Conservation (phyloP, 192 early-diverging fungal genomes). For the Backusella liffmaniae region DNA sequence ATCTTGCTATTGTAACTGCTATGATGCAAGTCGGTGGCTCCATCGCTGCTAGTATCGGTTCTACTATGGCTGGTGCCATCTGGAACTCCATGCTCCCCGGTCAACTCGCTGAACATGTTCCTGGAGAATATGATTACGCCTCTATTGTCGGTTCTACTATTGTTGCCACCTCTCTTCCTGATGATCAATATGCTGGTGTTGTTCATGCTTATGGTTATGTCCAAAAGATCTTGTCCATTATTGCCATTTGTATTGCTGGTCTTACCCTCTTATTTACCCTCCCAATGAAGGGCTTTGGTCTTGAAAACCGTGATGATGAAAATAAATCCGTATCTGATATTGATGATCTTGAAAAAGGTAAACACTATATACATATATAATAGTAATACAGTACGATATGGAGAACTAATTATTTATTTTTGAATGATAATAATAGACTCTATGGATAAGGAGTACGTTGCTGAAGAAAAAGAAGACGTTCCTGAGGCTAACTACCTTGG, state of each 20-base stretch:
- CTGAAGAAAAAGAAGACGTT: background rate
- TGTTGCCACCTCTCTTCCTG: conserved; percentile 9
- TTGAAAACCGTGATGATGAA: conserved; percentile 6
- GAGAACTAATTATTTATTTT: background rate
- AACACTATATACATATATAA: background rate
- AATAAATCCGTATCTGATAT: background rate
- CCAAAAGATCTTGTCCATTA: conserved; percentile 20
- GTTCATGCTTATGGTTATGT: conserved; percentile 25
- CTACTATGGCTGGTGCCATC: conserved; percentile 26
- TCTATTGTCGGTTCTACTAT: conserved; percentile 7
- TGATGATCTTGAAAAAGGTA: background rate
- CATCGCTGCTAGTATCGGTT: conserved; percentile 23
- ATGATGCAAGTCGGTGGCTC: conserved; percentile 26
- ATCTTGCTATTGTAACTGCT: conserved; percentile 37
- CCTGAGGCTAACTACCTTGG: background rate
- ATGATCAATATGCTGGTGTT: conserved; percentile 23
- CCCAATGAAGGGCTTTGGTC: conserved; percentile 26
- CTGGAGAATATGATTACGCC: conserved; percentile 22
- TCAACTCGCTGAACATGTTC: conserved; percentile 24
- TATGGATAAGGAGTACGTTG: background rate
- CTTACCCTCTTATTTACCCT: conserved; percentile 13
- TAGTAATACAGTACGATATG: background rate
- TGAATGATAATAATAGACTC: background rate
- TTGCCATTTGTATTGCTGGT: conserved; percentile 14
- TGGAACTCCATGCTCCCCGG: conserved; percentile 26